Evolutionary conservation across 805 yeast genomes (phyloP), one percentile per base, ranked within the genome.

Genomic region (Cyberlindnera saturnus): DNA sequence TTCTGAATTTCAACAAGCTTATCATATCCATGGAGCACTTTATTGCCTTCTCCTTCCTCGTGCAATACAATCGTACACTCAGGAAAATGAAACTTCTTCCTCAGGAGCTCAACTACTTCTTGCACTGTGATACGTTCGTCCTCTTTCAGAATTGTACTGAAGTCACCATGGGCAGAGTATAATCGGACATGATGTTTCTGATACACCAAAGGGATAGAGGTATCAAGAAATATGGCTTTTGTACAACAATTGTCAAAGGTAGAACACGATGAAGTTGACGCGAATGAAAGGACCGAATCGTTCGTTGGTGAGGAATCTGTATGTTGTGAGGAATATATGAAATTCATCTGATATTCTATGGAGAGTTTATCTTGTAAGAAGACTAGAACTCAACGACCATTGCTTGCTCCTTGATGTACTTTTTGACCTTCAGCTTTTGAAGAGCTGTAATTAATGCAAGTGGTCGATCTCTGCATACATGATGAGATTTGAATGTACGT

Each of bases 1-100:
- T 49, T 51, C 31, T 51, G 55, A 5, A 51, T 31, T 29, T 36
- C 41, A 26, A 51, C 34, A 11, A 51, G 41, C 36, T 39, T 33
- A 26, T 49, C 55, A 5, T 34, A 20, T 18, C 47, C 46, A 14
- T 44, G 45, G 1, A 51, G 42, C 6, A 41, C 48, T 23, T 15
- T 44, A 30, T 41, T 42, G 0, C 9, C 15, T 1, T 41, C 45
- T 3, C 41, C 43, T 13, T 40, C 44, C 5, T 44, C 44, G 29
- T 46, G 47, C 17, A 48, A 32, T 14, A 46, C 38, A 14, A 45
- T 42, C 13, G 38, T 42, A n/a, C 45, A 32, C 30, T 48, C 44
- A 14, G 35, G 32, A 14, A 43, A 34, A 10, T 41, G 39, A 23
- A 44, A 51, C 26, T 47, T 49, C 10, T 39, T 34, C 15, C 36